These are phyloP conservation scores for Hamigera avellanea DNA, from an alignment of 495 filamentous ascomycete genomes.

Conservation along the genomic window DNA sequence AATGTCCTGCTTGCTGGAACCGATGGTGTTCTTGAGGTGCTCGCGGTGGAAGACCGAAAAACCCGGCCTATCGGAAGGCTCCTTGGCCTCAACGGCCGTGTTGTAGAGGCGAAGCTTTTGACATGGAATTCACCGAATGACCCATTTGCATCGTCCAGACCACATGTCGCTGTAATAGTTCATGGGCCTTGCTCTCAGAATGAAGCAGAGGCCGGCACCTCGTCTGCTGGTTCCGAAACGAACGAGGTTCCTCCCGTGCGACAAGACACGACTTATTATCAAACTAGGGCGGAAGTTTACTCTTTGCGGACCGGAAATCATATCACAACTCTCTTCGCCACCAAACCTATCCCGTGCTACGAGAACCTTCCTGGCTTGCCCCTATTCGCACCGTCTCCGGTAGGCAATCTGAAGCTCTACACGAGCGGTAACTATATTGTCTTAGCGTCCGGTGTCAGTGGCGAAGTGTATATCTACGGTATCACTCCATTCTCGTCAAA, in stretches of 20 bases:
- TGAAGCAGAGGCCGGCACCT: constrained; percentile 22
- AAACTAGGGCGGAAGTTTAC: constrained; percentile 78
- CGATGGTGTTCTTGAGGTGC: constrained; percentile 62
- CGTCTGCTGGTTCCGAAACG: constrained; percentile 25
- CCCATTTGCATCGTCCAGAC: constrained; percentile 29
- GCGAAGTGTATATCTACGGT: constrained; percentile 71
- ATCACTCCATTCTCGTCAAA: constrained; percentile 31
- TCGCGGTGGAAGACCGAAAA: constrained; percentile 54
- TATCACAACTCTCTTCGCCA: constrained; percentile 56
- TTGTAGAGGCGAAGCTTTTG: constrained; percentile 70
- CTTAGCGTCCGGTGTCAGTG: constrained; percentile 67
- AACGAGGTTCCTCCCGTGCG: constrained; percentile 22
- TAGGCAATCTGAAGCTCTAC: constrained; percentile 59
- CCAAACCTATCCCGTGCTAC: constrained; percentile 32
- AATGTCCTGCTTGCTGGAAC: constrained; percentile 67
- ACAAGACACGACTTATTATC: constrained; percentile 45
- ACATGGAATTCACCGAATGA: constrained; percentile 40
- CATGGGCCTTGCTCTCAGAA: constrained; percentile 53
- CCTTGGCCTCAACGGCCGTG: constrained; percentile 65
- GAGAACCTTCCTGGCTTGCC: constrained; percentile 30
- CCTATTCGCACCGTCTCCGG: constrained; percentile 45
- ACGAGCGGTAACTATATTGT: constrained; percentile 55
- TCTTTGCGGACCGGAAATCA: constrained; percentile 59
- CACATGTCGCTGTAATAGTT: constrained; percentile 62
- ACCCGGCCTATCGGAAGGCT: constrained; percentile 54